phyloP scores from a whole-genome alignment of 2,329 filamentous ascomycete species.

The Ophiostoma himal-ulmi region DNA sequence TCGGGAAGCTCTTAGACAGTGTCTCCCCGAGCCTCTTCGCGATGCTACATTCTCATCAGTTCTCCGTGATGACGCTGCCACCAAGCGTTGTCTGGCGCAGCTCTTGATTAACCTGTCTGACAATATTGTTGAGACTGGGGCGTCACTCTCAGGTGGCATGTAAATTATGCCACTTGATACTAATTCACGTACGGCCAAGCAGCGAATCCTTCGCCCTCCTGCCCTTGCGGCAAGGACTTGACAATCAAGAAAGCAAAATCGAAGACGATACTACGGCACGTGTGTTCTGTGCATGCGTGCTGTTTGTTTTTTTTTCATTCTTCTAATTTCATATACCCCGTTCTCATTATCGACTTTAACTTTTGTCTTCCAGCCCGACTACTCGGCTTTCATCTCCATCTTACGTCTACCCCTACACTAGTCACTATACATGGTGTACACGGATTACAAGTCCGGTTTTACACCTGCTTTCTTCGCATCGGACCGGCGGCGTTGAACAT shows the following conservation, averaged over 20 bases:
- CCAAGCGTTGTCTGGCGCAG: conserved; percentile 95
- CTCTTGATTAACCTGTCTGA: conserved; percentile 94
- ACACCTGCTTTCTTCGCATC: background rate
- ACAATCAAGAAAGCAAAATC: background rate
- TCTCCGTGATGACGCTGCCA: conserved; percentile 91
- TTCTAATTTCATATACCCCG: background rate
- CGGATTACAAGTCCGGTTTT: background rate
- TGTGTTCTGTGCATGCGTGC: background rate
- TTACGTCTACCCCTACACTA: background rate
- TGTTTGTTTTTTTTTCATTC: conserved; percentile 7
- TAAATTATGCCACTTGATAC: conserved; percentile 1
- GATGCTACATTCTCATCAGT: conserved; percentile 97
- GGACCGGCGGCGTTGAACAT: background rate
- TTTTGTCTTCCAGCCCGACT: background rate
- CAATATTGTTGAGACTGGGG: conserved; percentile 56
- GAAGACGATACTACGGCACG: background rate
- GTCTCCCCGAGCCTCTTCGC: conserved; percentile 94
- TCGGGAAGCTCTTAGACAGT: conserved; percentile 89
- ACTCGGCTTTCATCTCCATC: background rate
- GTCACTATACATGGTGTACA: background rate
- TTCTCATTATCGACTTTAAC: conserved; percentile 14
- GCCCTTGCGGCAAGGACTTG: background rate
- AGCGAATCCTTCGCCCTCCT: background rate
- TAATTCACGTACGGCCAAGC: background rate
- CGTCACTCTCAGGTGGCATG: conserved; percentile 27